A percentile compares a stretch with the other conserved stretches of the same genome.
Evolutionary conservation across 805 yeast genomes (phyloP).

Genomic region (Cyberlindnera euphorbiae): DNA sequence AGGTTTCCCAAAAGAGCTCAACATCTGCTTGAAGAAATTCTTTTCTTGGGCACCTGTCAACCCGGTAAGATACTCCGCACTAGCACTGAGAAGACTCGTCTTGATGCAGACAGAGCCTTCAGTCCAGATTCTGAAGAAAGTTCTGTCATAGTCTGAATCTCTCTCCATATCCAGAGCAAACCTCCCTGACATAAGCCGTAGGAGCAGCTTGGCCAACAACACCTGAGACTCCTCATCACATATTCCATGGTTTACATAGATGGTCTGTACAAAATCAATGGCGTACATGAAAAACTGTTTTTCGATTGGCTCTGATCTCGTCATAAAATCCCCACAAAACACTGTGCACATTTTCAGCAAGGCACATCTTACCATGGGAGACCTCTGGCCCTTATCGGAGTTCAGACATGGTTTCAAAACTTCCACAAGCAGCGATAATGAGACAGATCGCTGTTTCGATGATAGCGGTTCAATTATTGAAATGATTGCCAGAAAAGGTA

Average conservation of each 20-base stretch:
- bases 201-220: slow-evolving; percentile 1
- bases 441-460: slow-evolving; percentile 3
- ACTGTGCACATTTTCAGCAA: slow-evolving; percentile 29
- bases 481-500: slow-evolving; percentile 9
- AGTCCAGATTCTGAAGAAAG: slow-evolving; percentile 4
- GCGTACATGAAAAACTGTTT: slow-evolving; percentile 1
- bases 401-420: slow-evolving; percentile 4
- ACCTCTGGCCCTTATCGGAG: slow-evolving; percentile 4
- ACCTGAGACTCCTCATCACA: slow-evolving; percentile 3
- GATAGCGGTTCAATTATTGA: slow-evolving; percentile 2
- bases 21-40: slow-evolving; percentile 24
- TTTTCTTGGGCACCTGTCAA: slow-evolving; percentile 1
- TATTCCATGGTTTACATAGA: slow-evolving; percentile 3
- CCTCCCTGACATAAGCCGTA: background rate
- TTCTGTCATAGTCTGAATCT: slow-evolving; percentile 2
- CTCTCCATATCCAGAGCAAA: slow-evolving; percentile 1
- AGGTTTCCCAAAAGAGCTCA: slow-evolving; percentile 20
- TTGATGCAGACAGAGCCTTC: slow-evolving; percentile 14
- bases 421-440: background rate
- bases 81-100: background rate
- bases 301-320: background rate
- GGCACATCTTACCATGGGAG: slow-evolving; percentile 8
- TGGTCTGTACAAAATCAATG: slow-evolving; percentile 1
- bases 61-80: background rate
- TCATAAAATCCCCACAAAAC: slow-evolving; percentile 29